These are phyloP conservation scores for Sclerotinia borealis DNA, from an alignment of 2,329 filamentous ascomycete genomes.

Conservation along the genomic window DNA sequence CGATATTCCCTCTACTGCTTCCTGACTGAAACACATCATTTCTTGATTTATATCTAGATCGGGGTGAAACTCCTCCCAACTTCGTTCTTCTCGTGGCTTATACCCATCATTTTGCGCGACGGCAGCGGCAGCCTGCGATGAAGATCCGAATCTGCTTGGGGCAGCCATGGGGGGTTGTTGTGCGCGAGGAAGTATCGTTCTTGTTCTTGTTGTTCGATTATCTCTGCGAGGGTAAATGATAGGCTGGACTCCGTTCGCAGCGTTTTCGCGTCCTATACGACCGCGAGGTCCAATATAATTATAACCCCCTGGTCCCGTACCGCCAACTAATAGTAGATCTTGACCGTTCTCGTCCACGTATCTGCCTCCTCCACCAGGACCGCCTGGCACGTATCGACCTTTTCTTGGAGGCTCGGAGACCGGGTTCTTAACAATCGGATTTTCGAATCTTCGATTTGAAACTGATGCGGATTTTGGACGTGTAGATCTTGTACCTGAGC, in stretches of 20 bases:
- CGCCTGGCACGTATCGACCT: constrained; percentile 75
- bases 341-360: constrained; percentile 69
- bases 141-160: constrained; percentile 24
- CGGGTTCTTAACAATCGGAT: constrained; percentile 19
- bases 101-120: constrained; percentile 92
- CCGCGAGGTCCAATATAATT: constrained; percentile 47
- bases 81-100: constrained; percentile 92
- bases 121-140: constrained; percentile 70
- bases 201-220: constrained; percentile 51
- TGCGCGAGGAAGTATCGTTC: constrained; percentile 46
- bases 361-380: constrained; percentile 77
- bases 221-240: constrained; percentile 43
- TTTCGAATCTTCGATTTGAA: constrained; percentile 20
- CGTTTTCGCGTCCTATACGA: constrained; percentile 46
- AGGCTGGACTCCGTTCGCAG: constrained; percentile 40
- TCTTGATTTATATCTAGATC: constrained; percentile 83
- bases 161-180: constrained; percentile 40
- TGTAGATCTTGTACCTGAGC: constrained; percentile 13
- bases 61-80: constrained; percentile 96
- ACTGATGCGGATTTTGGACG: constrained; percentile 26
- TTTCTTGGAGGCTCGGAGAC: constrained; percentile 51
- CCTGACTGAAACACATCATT: constrained; percentile 71
- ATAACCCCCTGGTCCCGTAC: constrained; percentile 43
- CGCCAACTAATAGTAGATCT: constrained; percentile 47
- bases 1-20: constrained; percentile 74